phyloP scores from a whole-genome alignment of 768 basidiomycete genomes.

The Pulveroboletus sp. region DNA sequence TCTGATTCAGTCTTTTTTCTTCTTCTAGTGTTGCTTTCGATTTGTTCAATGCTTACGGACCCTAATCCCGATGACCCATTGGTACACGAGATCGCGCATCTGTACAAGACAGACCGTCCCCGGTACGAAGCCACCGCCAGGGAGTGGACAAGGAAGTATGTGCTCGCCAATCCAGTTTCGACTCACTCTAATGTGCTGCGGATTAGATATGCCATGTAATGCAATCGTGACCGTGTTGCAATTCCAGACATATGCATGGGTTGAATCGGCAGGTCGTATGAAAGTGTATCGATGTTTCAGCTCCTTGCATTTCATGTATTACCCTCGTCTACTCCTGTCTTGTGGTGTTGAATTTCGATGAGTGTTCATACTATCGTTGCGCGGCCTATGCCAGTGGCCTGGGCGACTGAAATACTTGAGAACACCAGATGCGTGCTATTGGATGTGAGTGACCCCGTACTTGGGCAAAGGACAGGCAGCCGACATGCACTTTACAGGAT shows the following conservation, averaged over 20 bases:
- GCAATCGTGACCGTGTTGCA: conserved; percentile 22
- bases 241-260: conserved; percentile 20
- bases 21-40: conserved; percentile 80
- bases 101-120: conserved; percentile 98
- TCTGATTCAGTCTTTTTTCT: not conserved
- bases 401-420: too few species aligned
- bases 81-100: conserved; percentile 96
- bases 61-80: conserved; percentile 99
- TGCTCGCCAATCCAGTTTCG: not conserved
- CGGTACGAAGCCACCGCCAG: conserved; percentile 97
- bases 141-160: conserved; percentile 99
- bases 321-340: conserved; percentile 18
- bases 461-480: too few species aligned
- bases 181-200: not conserved
- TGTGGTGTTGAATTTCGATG: conserved; percentile 16
- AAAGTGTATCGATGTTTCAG: conserved; percentile 32
- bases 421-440: too few species aligned
- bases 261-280: conserved; percentile 31
- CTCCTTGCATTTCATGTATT: conserved; percentile 32
- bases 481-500: too few species aligned
- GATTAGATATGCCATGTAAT: conserved; percentile 52
- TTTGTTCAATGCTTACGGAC: conserved; percentile 99
- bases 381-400: not conserved
- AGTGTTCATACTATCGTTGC: conserved; percentile 9
- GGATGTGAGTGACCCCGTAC: too few species aligned